Base-by-base conservation (phyloP, 2,329 filamentous ascomycete genomes). In the Hypoxylon sp. region DNA sequence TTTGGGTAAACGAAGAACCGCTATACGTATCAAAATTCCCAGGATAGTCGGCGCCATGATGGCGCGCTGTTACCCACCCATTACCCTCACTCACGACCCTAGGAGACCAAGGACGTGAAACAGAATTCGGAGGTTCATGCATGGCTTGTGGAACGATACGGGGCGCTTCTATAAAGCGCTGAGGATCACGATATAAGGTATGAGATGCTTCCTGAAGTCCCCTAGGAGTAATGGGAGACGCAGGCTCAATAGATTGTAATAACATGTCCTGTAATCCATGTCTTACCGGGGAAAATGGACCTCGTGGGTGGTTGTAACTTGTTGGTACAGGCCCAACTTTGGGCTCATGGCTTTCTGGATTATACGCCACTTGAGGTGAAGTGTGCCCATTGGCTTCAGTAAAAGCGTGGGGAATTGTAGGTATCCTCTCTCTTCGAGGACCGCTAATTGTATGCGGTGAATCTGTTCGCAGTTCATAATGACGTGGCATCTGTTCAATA, bases 221-320 rank as follows among this genome's bases (percentile, higher is more conserved):
- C 14, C 48, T 65, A 8, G 58, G 37, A 25, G 55, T 55, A 43
- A 62, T 59, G 8, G 75, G 76, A 39, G 76, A 77, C 30, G 64
- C 56, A 56, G 76, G 74, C 61, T 78, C 76, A 69, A 78, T 73
- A 34, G 75, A 78, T 52, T 71, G 73, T 19, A 78, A 47, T 9
- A 77, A 39, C 72, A 76, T 71, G 66, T 78, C 76, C 61, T 77
- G 72, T 29, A 77, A 68, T 50, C 72, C 69, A 54, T 70, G 47
- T 66, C 72, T 73, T 59, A 74, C 67, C 39, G 74, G 73, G 29
- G 73, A 73, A 30, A 75, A 34, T 46, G 73, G 65, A 59, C 54
- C 47, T n/a, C 66, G 63, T 43, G 70, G 43, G 48, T 59, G 68
- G 19, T 48, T 16, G 21, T 68, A 69, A 60, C 27, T 57, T 37